Percentiles rank a stretch among this genome's conserved stretches.
Conservation (phyloP, 441 rosid species). For the Syzygium malaccense region DNA sequence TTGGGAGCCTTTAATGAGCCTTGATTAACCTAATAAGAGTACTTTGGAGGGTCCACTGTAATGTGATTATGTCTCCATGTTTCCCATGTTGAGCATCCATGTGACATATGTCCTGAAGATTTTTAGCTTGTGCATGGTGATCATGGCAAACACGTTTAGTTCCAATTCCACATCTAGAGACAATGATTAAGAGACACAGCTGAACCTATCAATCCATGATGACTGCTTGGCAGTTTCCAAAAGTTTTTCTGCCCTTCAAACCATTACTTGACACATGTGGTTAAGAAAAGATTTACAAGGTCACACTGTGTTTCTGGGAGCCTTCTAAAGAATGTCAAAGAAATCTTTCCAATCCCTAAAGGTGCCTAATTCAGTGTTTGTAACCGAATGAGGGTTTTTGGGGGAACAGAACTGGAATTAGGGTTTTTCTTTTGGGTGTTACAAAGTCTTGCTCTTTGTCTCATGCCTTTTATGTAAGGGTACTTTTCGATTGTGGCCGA, state of each 20-base stretch:
- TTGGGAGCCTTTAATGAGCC: neutral
- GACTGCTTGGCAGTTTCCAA: neutral
- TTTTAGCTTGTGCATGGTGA: neutral
- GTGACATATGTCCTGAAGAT: slow-evolving; percentile 1
- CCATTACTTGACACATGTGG: neutral
- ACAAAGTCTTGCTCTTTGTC: neutral
- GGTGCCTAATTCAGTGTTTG: neutral
- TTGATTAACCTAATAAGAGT: neutral
- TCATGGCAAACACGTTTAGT: slow-evolving; percentile 34
- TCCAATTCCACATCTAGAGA: slow-evolving; percentile 2
- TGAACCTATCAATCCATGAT: slow-evolving; percentile 7
- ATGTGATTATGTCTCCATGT: slow-evolving; percentile 32
- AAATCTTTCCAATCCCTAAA: neutral
- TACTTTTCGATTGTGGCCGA: neutral
- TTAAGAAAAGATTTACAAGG: neutral
- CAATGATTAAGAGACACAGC: slow-evolving; percentile 32
- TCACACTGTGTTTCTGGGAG: neutral
- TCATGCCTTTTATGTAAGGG: neutral
- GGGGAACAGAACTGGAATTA: neutral
- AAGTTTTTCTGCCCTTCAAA: neutral
- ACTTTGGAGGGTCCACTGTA: slow-evolving; percentile 12
- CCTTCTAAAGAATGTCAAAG: neutral
- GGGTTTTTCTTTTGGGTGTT: neutral
- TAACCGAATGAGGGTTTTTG: neutral
- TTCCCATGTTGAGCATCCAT: slow-evolving; percentile 22